These are phyloP conservation scores for Ustilago lituana DNA, from an alignment of 1,284 basidiomycete species.

Conservation along the genomic window DNA sequence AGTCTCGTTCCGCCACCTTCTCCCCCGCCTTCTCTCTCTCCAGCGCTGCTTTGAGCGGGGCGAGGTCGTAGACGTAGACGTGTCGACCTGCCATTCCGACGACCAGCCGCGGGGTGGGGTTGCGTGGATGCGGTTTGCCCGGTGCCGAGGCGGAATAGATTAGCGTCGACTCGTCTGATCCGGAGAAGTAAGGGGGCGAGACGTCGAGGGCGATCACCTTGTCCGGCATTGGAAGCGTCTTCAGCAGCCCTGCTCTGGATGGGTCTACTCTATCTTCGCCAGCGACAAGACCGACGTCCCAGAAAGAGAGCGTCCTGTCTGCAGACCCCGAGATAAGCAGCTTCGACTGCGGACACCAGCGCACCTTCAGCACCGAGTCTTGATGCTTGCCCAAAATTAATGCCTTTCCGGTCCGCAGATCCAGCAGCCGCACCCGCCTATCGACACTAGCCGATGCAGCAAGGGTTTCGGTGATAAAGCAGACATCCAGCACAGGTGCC, in stretches of 20 bases:
- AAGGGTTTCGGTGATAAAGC: constrained; percentile 50
- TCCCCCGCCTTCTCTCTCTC: constrained; percentile 20
- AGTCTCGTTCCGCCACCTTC: constrained; percentile 31
- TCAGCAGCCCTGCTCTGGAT: constrained; percentile 15
- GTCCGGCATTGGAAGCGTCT: constrained; percentile 49
- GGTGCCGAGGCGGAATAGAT: constrained; percentile 10
- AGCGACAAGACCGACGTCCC: constrained; percentile 31
- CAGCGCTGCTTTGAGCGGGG: constrained; percentile 33
- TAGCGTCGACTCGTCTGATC: not conserved
- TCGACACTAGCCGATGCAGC: constrained; percentile 61
- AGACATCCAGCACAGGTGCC: constrained; percentile 63
- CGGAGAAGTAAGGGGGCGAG: constrained; percentile 30
- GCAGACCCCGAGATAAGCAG: constrained; percentile 50
- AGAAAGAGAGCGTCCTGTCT: constrained; percentile 56
- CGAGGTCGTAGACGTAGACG: constrained; percentile 57
- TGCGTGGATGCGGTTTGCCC: constrained; percentile 2
- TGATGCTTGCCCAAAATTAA: constrained; percentile 62
- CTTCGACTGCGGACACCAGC: constrained; percentile 43
- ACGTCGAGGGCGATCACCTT: constrained; percentile 64
- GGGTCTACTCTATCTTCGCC: not conserved
- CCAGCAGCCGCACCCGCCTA: constrained; percentile 56
- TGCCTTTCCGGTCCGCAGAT: constrained; percentile 50
- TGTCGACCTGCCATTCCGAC: constrained; percentile 57
- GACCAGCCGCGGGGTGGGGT: constrained; percentile 51
- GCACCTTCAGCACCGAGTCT: constrained; percentile 48